Evolutionary conservation across 1,284 basidiomycete species (phyloP).

Genomic region (Fomitopsis betulina): DNA sequence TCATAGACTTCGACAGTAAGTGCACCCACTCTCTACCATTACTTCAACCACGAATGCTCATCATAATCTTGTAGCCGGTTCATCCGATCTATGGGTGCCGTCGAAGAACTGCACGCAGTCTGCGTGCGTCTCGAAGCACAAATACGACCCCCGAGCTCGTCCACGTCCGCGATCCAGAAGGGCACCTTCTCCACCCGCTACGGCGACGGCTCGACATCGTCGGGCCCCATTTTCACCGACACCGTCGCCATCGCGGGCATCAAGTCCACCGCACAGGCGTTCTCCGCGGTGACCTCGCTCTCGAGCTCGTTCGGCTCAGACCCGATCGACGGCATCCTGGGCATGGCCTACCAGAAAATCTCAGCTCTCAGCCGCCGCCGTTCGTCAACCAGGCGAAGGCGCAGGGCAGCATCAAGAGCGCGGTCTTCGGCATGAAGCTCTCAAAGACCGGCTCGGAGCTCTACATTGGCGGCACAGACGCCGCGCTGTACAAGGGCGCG

Average conservation of each 20-base stretch:
- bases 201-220: slow-evolving; percentile 53
- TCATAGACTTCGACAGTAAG: slow-evolving; percentile 21
- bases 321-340: slow-evolving; percentile 15
- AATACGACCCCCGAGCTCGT: slow-evolving; percentile 31
- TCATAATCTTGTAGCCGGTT: slow-evolving; percentile 8
- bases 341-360: slow-evolving; percentile 26
- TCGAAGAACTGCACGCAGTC: slow-evolving; percentile 8
- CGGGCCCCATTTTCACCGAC: slow-evolving; percentile 47
- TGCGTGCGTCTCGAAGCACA: slow-evolving; percentile 18
- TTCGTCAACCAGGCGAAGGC: slow-evolving; percentile 9
- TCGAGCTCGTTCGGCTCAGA: slow-evolving; percentile 12
- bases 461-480: slow-evolving; percentile 43
- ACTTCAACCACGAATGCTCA: slow-evolving; percentile 6
- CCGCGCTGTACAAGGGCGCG: slow-evolving; percentile 28
- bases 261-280: neutral
- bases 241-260: slow-evolving; percentile 13
- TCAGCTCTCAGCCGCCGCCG: slow-evolving; percentile 23
- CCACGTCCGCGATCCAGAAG: slow-evolving; percentile 27
- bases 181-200: slow-evolving; percentile 41
- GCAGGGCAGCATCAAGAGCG: slow-evolving; percentile 26
- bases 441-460: slow-evolving; percentile 39
- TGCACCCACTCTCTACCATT: neutral
- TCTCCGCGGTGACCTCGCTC: neutral
- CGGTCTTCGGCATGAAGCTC: slow-evolving; percentile 44
- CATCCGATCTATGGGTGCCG: slow-evolving; percentile 18